phyloP scores from a whole-genome alignment of 306 rosid species.

The Alnus rubra region DNA sequence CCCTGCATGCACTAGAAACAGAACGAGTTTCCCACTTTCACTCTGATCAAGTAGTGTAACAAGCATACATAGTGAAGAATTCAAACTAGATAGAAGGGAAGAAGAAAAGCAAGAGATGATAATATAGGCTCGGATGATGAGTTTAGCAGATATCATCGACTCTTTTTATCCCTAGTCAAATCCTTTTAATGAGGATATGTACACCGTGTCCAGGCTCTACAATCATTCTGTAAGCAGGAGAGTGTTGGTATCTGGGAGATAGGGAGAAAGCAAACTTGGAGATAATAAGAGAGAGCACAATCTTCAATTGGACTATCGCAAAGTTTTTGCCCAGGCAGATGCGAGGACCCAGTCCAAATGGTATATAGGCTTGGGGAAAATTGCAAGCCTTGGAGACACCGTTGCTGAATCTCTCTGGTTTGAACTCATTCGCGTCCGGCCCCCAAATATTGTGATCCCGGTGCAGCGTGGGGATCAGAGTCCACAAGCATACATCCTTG shows the following conservation, averaged over 20 bases:
- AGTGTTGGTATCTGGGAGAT: conserved; percentile 71
- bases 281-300: conserved; percentile 41
- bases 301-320: conserved; percentile 75
- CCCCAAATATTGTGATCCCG: conserved; percentile 89
- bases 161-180: neutral
- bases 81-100: too few relatives aligned
- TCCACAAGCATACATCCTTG: conserved; percentile 75
- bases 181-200: conserved; percentile 47
- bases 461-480: conserved; percentile 72
- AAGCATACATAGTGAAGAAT: too few relatives aligned
- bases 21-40: too few relatives aligned
- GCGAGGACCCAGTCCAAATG: conserved; percentile 82
- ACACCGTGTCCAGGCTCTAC: conserved; percentile 81
- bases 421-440: conserved; percentile 68
- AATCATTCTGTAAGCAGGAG: conserved; percentile 76
- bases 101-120: too few relatives aligned
- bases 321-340: conserved; percentile 81
- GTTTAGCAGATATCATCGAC: neutral
- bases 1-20: too few relatives aligned
- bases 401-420: conserved; percentile 76
- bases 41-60: too few relatives aligned
- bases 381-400: conserved; percentile 80
- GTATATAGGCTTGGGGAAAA: conserved; percentile 65
- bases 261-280: conserved; percentile 62
- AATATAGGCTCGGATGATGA: neutral